Evolutionary conservation across 2,329 filamentous ascomycete species (phyloP).

Genomic region (Arthrobotrys sphaeroides): DNA sequence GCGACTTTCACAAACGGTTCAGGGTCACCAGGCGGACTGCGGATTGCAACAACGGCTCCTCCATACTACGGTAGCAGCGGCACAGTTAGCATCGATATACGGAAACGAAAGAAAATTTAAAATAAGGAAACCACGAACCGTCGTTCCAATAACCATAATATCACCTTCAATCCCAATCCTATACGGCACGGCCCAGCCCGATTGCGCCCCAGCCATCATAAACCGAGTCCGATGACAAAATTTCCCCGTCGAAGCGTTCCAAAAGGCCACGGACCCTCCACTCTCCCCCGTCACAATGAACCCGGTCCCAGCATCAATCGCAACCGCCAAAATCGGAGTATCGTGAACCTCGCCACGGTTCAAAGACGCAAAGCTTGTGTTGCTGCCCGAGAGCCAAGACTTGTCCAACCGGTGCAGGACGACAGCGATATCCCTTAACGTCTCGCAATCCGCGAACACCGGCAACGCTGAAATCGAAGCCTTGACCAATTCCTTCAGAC

Average conservation of each 20-base stretch:
- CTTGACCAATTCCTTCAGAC: constrained; percentile 34
- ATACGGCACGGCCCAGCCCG: constrained; percentile 1
- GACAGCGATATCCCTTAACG: constrained; percentile 51
- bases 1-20: constrained; percentile 27
- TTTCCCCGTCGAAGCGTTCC: constrained; percentile 18
- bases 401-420: constrained; percentile 36
- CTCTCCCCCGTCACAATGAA: constrained; percentile 41
- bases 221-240: constrained; percentile 19
- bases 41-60: constrained; percentile 11
- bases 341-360: constrained; percentile 26
- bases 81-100: not conserved
- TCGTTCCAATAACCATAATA: constrained; percentile 36
- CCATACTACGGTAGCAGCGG: constrained; percentile 23
- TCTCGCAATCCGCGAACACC: constrained; percentile 45
- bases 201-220: not conserved
- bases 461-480: constrained; percentile 49
- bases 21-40: not conserved
- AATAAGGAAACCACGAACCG: not conserved
- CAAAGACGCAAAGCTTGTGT: constrained; percentile 42
- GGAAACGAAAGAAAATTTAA: not conserved
- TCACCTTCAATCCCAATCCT: constrained; percentile 40
- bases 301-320: constrained; percentile 30
- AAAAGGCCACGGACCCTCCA: constrained; percentile 35
- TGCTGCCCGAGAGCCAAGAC: constrained; percentile 50
- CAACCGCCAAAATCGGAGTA: constrained; percentile 18